Percentiles rank a stretch among this genome's conserved stretches.
Evolutionary conservation across 306 rosid genomes (phyloP).

Genomic region (Trifolium repens): DNA sequence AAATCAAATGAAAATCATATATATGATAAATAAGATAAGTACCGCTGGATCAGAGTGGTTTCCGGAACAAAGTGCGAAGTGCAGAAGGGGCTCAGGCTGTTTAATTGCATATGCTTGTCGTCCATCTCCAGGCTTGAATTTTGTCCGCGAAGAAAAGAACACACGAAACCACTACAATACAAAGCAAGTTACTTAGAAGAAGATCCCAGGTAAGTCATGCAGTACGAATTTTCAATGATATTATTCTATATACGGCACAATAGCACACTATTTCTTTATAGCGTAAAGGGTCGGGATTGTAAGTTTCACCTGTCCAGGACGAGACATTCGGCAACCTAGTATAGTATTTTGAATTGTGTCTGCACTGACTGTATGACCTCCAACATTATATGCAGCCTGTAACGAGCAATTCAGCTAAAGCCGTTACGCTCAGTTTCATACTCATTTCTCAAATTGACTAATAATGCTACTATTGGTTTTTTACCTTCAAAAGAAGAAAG

Average conservation of each 20-base stretch:
- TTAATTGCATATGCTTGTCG: constrained; percentile 66
- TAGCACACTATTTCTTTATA: neutral
- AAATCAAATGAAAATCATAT: constrained; percentile 5
- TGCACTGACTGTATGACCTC: constrained; percentile 82
- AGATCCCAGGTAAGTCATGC: neutral
- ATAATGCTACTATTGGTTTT: constrained; percentile 32
- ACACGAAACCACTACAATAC: constrained; percentile 77
- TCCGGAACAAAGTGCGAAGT: constrained; percentile 90
- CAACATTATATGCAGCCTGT: constrained; percentile 94
- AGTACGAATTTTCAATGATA: constrained; percentile 3
- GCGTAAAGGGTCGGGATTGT: neutral
- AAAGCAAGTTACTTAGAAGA: constrained; percentile 6
- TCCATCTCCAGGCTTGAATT: constrained; percentile 76
- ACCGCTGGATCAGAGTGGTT: constrained; percentile 98
- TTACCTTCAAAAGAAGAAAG: constrained; percentile 82
- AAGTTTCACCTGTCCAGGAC: constrained; percentile 83
- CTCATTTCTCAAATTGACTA: constrained; percentile 26
- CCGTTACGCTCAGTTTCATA: neutral
- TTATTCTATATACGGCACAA: too few species aligned
- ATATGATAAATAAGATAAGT: constrained; percentile 30
- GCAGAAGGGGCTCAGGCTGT: constrained; percentile 82
- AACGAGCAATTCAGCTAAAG: constrained; percentile 30
- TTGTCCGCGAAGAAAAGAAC: constrained; percentile 66
- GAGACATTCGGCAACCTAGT: constrained; percentile 85
- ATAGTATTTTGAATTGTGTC: constrained; percentile 78